phyloP scores from a whole-genome alignment of 225 moss, liverwort and hornwort genomes.

The Straminergon stramineum region DNA sequence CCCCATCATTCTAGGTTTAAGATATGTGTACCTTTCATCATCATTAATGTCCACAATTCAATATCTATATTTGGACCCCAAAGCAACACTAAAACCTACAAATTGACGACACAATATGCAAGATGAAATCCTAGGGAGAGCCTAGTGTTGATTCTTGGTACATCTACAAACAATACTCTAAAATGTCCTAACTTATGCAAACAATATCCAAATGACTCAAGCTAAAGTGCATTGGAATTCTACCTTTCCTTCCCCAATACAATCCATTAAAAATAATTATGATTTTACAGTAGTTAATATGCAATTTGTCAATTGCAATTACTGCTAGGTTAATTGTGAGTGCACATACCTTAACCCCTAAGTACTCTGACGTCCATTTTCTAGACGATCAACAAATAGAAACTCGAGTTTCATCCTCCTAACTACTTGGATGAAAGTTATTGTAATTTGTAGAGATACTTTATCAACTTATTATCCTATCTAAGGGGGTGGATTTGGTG shows the following conservation, averaged over 20 bases:
- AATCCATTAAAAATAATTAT: not conserved
- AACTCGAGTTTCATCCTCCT: too few relatives aligned
- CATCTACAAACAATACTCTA: not conserved
- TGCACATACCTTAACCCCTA: too few relatives aligned
- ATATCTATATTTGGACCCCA: not conserved
- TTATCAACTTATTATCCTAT: too few relatives aligned
- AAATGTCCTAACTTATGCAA: not conserved
- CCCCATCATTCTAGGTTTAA: too few relatives aligned
- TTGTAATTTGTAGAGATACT: too few relatives aligned
- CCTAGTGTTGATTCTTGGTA: not conserved
- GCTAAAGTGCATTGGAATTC: not conserved
- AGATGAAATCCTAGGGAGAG: not conserved
- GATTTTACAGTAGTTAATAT: not conserved
- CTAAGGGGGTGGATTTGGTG: too few relatives aligned
- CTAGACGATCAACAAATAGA: too few relatives aligned
- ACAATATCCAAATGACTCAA: not conserved
- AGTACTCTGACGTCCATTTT: too few relatives aligned
- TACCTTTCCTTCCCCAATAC: not conserved
- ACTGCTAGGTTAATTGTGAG: not conserved
- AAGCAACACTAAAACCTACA: not conserved
- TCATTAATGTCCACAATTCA: not conserved
- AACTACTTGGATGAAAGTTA: too few relatives aligned
- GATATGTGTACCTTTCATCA: not conserved
- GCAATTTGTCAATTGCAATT: not conserved
- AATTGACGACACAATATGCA: not conserved